These are phyloP conservation scores for Clitocybe nebularis DNA, from an alignment of 1,284 basidiomycete genomes.

Conservation along the genomic window DNA sequence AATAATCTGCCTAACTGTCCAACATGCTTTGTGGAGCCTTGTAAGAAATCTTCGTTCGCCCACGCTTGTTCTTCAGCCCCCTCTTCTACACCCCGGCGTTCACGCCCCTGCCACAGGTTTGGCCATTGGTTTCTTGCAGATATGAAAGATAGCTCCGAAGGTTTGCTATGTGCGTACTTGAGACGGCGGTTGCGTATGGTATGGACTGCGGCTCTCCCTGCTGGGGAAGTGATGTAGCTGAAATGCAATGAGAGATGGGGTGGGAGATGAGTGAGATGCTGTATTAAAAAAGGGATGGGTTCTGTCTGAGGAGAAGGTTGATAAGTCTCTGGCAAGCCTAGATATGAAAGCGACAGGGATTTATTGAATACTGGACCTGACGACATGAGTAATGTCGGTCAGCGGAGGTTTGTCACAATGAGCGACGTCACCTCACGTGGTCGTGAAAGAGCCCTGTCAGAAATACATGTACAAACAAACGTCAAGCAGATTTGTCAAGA, in stretches of 20 bases:
- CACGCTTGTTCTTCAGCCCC: constrained; percentile 64
- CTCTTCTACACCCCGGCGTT: constrained; percentile 45
- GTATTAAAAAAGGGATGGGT: constrained; percentile 59
- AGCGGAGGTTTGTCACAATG: no score
- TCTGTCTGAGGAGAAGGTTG: constrained; percentile 53
- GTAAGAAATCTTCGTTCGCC: constrained; percentile 60
- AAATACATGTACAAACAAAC: no score
- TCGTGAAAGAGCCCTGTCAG: no score
- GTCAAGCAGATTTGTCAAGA: no score
- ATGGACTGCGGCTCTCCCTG: constrained; percentile 57
- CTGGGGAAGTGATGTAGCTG: constrained; percentile 62
- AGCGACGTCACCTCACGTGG: no score
- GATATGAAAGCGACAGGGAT: constrained; percentile 51
- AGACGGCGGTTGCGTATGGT: constrained; percentile 67
- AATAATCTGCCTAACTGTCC: constrained; percentile 66
- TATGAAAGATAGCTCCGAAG: constrained; percentile 49
- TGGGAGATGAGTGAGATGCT: constrained; percentile 61
- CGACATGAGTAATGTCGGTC: no score
- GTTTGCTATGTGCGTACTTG: constrained; percentile 50
- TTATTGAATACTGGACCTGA: constrained; percentile 33
- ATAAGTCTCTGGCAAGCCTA: constrained; percentile 55
- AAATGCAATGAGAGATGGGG: constrained; percentile 58
- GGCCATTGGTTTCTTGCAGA: constrained; percentile 59
- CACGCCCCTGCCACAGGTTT: constrained; percentile 56
- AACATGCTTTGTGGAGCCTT: constrained; percentile 54